Evolutionary conservation across 1,284 basidiomycete genomes (phyloP).

Genomic region (Entoloma clypeatum): DNA sequence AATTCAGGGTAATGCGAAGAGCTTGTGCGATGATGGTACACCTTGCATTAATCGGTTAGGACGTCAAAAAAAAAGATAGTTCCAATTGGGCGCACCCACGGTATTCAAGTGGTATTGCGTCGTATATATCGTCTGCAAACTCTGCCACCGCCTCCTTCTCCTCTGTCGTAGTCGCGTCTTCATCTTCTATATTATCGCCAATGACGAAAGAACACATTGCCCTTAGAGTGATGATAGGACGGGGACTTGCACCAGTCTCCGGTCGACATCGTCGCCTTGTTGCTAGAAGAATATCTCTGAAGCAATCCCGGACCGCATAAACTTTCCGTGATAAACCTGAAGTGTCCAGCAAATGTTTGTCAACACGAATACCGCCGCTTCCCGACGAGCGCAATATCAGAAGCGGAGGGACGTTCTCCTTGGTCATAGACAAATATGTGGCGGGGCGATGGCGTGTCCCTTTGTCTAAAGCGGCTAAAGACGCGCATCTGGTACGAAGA

Average conservation of each 20-base stretch:
- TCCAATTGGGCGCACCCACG: conserved; percentile 38
- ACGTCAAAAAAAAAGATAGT: conserved; percentile 1
- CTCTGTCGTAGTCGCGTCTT: conserved; percentile 13
- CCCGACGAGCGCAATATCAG: conserved; percentile 36
- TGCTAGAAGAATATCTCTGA: conserved; percentile 42
- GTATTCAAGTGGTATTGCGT: conserved; percentile 44
- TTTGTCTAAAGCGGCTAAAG: conserved; percentile 29
- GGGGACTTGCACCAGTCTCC: neutral
- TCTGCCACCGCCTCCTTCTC: conserved; percentile 18
- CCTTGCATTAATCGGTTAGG: conserved; percentile 26
- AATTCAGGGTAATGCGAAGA: conserved; percentile 41
- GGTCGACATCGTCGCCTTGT: conserved; percentile 16
- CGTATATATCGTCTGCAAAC: conserved; percentile 43
- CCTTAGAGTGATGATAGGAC: conserved; percentile 36
- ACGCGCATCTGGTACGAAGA: conserved; percentile 47
- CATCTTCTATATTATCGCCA: conserved; percentile 41
- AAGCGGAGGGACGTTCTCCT: too few species aligned
- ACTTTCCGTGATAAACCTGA: conserved; percentile 45
- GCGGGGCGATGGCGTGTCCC: conserved; percentile 3
- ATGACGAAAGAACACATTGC: conserved; percentile 46
- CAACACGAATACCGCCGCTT: conserved; percentile 31
- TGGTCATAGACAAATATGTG: conserved; percentile 14
- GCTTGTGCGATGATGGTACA: conserved; percentile 49
- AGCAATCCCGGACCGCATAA: conserved; percentile 50
- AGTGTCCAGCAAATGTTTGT: conserved; percentile 32